Evolutionary conservation across 495 filamentous ascomycete genomes (phyloP).

Genomic region (Penicillium parvum): DNA sequence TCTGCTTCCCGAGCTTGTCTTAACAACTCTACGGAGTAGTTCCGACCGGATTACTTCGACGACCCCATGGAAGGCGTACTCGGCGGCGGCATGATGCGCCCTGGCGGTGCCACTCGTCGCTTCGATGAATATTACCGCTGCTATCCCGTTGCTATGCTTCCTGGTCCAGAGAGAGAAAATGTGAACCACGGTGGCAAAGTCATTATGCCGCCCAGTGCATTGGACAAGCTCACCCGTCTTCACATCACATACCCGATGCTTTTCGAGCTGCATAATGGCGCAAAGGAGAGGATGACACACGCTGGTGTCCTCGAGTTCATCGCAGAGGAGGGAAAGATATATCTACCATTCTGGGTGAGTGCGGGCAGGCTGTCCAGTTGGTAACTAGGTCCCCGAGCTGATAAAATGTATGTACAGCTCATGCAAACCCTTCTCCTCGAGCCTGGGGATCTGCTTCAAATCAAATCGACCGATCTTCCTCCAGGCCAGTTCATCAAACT

Average conservation of each 20-base stretch:
- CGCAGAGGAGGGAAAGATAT: constrained; percentile 93
- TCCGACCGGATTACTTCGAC: constrained; percentile 51
- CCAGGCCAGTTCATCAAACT: constrained; percentile 89
- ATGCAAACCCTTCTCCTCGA: constrained; percentile 89
- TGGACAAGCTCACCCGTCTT: constrained; percentile 92
- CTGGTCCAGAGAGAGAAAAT: constrained; percentile 83
- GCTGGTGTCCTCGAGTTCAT: constrained; percentile 96
- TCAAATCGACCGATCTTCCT: constrained; percentile 88
- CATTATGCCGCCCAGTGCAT: constrained; percentile 86
- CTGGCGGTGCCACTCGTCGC: constrained; percentile 49
- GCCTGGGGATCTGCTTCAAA: constrained; percentile 87
- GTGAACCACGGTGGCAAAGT: constrained; percentile 97
- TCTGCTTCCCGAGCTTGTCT: constrained; percentile 4
- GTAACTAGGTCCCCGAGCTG: not conserved
- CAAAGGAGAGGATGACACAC: constrained; percentile 73
- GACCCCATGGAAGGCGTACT: constrained; percentile 53
- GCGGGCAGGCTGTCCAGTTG: not conserved
- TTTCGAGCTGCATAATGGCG: constrained; percentile 88
- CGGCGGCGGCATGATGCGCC: constrained; percentile 38
- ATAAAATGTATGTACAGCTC: constrained; percentile 50
- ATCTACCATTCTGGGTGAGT: constrained; percentile 90
- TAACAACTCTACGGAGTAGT: constrained; percentile 42
- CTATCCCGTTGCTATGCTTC: constrained; percentile 90
- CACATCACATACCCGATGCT: constrained; percentile 98
- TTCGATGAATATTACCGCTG: constrained; percentile 98